phyloP scores from a whole-genome alignment of 208 protist species.

The Acanthamoeba rhysodes region DNA sequence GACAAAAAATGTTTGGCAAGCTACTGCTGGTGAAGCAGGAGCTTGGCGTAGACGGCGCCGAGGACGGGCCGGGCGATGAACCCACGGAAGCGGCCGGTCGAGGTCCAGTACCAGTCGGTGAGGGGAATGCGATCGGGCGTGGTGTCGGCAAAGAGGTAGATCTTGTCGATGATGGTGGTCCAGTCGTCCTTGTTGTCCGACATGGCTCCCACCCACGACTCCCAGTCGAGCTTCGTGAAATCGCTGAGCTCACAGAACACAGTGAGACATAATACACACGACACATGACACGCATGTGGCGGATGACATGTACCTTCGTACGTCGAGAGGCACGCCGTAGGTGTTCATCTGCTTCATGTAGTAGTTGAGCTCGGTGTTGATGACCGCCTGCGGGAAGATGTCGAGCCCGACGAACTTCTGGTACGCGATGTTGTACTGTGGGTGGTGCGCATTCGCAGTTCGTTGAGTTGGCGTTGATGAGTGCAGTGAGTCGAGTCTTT shows the following conservation, averaged over 20 bases:
- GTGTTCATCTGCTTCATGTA: conserved; percentile 79
- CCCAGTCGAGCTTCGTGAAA: conserved; percentile 86
- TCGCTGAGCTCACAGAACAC: neutral
- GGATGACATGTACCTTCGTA: neutral
- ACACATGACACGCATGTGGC: neutral
- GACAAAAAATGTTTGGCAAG: no score
- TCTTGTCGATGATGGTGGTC: conserved; percentile 52
- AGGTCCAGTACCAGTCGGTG: conserved; percentile 79
- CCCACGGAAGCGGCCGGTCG: conserved; percentile 33
- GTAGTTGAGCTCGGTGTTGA: conserved; percentile 73
- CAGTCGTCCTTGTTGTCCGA: conserved; percentile 71
- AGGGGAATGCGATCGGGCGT: conserved; percentile 77
- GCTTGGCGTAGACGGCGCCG: conserved; percentile 78
- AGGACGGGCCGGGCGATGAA: conserved; percentile 82
- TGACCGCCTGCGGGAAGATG: conserved; percentile 58
- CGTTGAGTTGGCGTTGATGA: no score
- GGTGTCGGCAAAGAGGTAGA: conserved; percentile 74
- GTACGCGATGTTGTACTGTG: conserved; percentile 80
- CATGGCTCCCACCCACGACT: conserved; percentile 80
- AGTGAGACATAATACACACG: neutral
- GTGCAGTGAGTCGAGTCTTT: no score
- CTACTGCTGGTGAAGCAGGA: neutral
- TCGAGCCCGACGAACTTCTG: conserved; percentile 62
- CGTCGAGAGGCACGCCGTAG: conserved; percentile 82
- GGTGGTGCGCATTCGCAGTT: neutral